These are phyloP conservation scores for Kazachstania sp. DNA, from an alignment of 1,139 yeast genomes.

Conservation along the genomic window DNA sequence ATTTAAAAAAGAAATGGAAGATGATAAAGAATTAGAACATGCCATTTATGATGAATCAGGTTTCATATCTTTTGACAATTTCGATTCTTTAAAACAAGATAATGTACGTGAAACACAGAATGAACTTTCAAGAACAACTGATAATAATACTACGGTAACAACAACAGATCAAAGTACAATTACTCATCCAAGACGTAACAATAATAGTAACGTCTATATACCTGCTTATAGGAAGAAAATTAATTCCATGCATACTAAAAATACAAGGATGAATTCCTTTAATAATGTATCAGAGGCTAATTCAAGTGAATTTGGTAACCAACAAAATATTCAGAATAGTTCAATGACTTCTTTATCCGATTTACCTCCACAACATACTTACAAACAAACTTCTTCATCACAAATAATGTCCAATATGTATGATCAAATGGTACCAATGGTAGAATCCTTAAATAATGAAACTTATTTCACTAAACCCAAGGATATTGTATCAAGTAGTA, in stretches of 20 bases:
- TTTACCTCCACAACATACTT: constrained; percentile 1
- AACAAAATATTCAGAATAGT: background rate
- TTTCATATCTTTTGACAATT: constrained; percentile 29
- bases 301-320: background rate
- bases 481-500: background rate
- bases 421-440: constrained; percentile 30
- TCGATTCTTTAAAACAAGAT: constrained; percentile 14
- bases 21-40: constrained; percentile 29
- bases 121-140: background rate
- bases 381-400: background rate
- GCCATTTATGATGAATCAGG: constrained; percentile 29
- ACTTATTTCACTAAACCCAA: background rate
- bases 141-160: background rate
- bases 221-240: constrained; percentile 35
- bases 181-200: background rate
- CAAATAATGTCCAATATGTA: constrained; percentile 17
- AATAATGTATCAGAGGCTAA: constrained; percentile 12
- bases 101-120: background rate
- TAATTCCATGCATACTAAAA: constrained; percentile 16
- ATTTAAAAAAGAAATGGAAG: constrained; percentile 32
- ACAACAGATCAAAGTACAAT: background rate
- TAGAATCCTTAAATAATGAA: constrained; percentile 7
- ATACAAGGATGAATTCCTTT: constrained; percentile 6
- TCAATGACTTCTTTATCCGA: constrained; percentile 5
- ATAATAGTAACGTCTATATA: constrained; percentile 20